Conservation (phyloP, 306 rosid genomes). For the Vachellia collinsii region DNA sequence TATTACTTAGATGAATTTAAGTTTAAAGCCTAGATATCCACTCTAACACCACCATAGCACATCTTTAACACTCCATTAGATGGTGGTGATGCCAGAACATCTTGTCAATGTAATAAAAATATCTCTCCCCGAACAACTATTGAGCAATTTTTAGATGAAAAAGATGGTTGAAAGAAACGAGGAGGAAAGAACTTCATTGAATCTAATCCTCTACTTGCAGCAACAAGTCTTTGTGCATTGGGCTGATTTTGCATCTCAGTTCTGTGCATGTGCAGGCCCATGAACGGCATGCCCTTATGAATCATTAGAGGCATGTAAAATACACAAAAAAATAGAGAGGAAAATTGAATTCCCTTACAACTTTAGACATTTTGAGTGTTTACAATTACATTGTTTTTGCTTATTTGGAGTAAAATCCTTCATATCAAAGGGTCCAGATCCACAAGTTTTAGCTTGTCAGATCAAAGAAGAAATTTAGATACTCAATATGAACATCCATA, state of each 20-base stretch:
- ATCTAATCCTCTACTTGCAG: not conserved
- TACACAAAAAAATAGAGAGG: slow-evolving; percentile 12
- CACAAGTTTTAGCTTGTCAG: slow-evolving; percentile 27
- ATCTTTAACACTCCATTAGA: slow-evolving; percentile 1
- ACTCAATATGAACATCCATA: slow-evolving; percentile 24
- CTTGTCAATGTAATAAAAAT: not conserved
- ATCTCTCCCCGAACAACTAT: not conserved
- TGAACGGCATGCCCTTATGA: too few species aligned
- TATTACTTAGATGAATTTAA: slow-evolving; percentile 33
- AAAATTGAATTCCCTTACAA: too few species aligned
- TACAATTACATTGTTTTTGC: too few species aligned
- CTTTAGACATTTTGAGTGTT: too few species aligned
- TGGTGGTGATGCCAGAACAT: slow-evolving; percentile 2
- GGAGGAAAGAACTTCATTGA: not conserved
- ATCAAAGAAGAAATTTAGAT: slow-evolving; percentile 26
- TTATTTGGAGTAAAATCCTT: slow-evolving; percentile 85
- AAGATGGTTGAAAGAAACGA: not conserved
- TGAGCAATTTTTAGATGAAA: not conserved
- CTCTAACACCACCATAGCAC: slow-evolving; percentile 15
- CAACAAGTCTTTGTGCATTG: not conserved
- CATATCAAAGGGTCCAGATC: slow-evolving; percentile 51
- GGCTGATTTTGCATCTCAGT: slow-evolving; percentile 26
- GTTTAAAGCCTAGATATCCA: slow-evolving; percentile 5
- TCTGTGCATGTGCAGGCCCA: not conserved
- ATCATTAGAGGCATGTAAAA: too few species aligned